Conservation (phyloP, 2,329 filamentous ascomycete genomes). For the Alternaria rosae region DNA sequence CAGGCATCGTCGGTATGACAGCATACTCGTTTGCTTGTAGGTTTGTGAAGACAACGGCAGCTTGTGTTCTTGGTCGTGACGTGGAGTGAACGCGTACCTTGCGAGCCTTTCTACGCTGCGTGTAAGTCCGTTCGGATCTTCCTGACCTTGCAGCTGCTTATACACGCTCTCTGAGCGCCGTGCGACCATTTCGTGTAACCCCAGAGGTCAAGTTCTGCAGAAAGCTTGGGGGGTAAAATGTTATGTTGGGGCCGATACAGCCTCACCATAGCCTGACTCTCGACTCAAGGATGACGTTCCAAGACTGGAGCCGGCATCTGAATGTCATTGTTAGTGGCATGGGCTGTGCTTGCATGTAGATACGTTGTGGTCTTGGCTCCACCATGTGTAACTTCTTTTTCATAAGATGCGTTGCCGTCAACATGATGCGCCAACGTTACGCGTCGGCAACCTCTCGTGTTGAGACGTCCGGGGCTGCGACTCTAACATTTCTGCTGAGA, state of each 20-base stretch:
- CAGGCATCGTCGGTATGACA: constrained; percentile 17
- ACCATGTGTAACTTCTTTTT: not conserved
- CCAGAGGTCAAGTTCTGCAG: not conserved
- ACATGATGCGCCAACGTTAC: not conserved
- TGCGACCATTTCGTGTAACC: not conserved
- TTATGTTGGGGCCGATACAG: not conserved
- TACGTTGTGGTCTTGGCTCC: not conserved
- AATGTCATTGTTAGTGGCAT: not conserved
- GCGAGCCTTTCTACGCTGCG: not conserved
- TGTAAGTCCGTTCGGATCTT: not conserved
- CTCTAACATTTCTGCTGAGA: too few species aligned
- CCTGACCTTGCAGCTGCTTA: not conserved
- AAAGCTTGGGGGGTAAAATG: not conserved
- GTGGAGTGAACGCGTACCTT: not conserved
- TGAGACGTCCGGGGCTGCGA: too few species aligned
- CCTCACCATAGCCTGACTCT: not conserved
- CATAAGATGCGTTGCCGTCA: not conserved
- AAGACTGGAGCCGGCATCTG: not conserved
- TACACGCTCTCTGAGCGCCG: not conserved
- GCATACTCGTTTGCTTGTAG: constrained; percentile 26
- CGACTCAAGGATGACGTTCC: not conserved
- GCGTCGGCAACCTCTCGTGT: not conserved
- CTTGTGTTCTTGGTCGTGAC: not conserved
- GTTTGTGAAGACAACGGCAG: constrained; percentile 19
- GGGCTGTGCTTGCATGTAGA: not conserved